Percentiles rank a stretch among this genome's conserved stretches.
These are phyloP conservation scores for Discostella pseudostelligera DNA, from an alignment of 108 stramenopile genomes.

Conservation along the genomic window DNA sequence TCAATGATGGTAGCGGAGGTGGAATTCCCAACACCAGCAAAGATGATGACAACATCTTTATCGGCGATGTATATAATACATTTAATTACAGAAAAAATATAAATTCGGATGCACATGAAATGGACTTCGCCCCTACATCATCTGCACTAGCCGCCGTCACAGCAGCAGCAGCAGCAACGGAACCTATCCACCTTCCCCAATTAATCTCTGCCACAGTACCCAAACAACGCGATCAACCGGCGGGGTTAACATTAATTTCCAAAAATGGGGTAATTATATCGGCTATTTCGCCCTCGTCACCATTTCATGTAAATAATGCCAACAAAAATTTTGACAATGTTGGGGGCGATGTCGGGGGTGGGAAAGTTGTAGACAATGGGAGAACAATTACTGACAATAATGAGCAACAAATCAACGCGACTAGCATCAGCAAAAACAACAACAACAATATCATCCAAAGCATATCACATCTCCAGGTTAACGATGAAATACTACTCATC, in stretches of 20 bases:
- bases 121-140: no score
- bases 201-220: neutral
- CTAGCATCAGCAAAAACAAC: neutral
- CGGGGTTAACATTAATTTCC: neutral
- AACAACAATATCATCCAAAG: neutral
- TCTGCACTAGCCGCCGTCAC: no score
- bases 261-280: neutral
- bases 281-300: neutral
- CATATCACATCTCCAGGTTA: neutral
- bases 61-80: no score
- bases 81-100: no score
- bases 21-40: no score
- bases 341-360: neutral
- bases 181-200: neutral
- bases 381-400: no score
- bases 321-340: neutral
- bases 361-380: no score
- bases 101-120: no score
- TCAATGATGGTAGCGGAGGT: neutral
- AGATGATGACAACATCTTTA: no score
- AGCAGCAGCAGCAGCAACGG: neutral
- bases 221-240: neutral
- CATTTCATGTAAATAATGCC: neutral
- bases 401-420: neutral
- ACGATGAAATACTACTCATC: constrained; percentile 18